Evolutionary conservation across 225 moss, liverwort and hornwort species (phyloP).

Genomic region (Climacium dendroides): DNA sequence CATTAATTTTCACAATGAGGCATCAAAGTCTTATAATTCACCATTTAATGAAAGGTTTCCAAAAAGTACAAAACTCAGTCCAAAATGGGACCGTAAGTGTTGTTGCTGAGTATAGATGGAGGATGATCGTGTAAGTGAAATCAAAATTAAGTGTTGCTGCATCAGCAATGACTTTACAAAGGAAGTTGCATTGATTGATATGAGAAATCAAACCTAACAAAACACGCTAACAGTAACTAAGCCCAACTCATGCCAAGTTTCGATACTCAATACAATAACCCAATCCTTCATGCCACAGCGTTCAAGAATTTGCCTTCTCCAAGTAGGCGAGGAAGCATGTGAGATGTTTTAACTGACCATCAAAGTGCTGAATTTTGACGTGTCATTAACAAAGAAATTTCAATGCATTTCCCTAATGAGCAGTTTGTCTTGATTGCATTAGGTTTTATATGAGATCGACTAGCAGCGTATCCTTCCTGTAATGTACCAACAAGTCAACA

Average conservation of each 20-base stretch:
- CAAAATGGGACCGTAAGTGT: too few relatives aligned
- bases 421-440: conserved; percentile 81
- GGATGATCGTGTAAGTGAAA: not conserved
- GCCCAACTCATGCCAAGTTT: not conserved
- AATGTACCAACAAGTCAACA: not conserved
- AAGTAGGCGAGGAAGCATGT: too few relatives aligned
- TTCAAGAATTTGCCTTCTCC: too few relatives aligned
- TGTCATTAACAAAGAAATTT: conserved; percentile 29
- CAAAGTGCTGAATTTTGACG: not conserved
- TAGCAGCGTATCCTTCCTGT: conserved; percentile 73
- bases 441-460: conserved; percentile 68
- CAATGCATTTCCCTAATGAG: conserved; percentile 48
- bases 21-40: not conserved
- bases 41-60: not conserved
- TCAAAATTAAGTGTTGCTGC: not conserved
- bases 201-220: not conserved
- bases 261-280: not conserved
- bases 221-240: not conserved
- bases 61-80: not conserved
- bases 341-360: too few relatives aligned
- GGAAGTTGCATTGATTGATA: not conserved
- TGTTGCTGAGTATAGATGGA: not conserved
- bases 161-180: not conserved
- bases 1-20: not conserved
- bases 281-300: not conserved